These are phyloP conservation scores for Penicillium sp. DNA, from an alignment of 2,329 filamentous ascomycete species.

Conservation along the genomic window DNA sequence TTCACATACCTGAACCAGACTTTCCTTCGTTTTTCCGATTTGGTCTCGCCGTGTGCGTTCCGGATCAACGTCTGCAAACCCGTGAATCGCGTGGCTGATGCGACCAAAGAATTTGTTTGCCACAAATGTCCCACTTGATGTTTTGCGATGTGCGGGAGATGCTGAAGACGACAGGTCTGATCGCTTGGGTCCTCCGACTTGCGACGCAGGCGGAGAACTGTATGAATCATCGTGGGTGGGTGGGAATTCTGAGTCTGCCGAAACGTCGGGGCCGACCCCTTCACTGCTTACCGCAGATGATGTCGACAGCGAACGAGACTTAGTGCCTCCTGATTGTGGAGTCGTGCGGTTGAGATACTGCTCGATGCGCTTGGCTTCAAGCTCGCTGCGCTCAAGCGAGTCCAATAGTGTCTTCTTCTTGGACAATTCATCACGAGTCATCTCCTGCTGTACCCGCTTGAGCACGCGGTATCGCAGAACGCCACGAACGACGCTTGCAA, in stretches of 20 bases:
- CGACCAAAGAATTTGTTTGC: constrained; percentile 92
- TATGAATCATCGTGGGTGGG: constrained; percentile 77
- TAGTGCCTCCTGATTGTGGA: constrained; percentile 41
- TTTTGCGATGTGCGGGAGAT: constrained; percentile 69
- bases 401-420: constrained; percentile 84
- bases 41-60: constrained; percentile 89
- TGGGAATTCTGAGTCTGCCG: constrained; percentile 92
- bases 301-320: constrained; percentile 66
- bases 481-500: constrained; percentile 86
- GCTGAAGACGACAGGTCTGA: constrained; percentile 33
- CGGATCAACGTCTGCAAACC: constrained; percentile 93
- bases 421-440: constrained; percentile 88
- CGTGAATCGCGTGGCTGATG: constrained; percentile 92
- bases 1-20: constrained; percentile 60
- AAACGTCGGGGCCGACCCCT: constrained; percentile 69
- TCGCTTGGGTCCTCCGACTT: constrained; percentile 60
- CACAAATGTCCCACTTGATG: constrained; percentile 83
- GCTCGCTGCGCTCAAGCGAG: constrained; percentile 88
- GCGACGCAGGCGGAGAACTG: constrained; percentile 67
- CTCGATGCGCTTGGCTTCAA: constrained; percentile 89
- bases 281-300: constrained; percentile 51
- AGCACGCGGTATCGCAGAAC: constrained; percentile 87
- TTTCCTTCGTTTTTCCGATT: constrained; percentile 93
- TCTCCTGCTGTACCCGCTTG: constrained; percentile 95
- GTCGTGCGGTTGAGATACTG: constrained; percentile 74